Base-by-base conservation (phyloP, 129 eudicot species). In the Artemisia annua region DNA sequence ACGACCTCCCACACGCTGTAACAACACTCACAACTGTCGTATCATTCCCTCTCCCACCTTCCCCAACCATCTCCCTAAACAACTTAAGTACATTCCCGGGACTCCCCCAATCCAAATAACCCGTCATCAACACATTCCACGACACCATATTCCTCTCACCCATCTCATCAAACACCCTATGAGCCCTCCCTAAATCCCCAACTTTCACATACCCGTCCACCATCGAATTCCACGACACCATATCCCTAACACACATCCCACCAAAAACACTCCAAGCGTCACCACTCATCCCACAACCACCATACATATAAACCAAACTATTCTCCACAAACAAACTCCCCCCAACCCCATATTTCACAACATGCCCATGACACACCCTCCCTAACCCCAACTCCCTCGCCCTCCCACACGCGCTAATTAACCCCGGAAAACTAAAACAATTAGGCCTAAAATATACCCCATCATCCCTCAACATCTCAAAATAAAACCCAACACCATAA, bases 1-100 rank as follows among this genome's bases (percentile, higher is more conserved):
- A 80, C n/a, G 97, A 90, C 81, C 91, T 84, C 66, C 91, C 91
- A 81, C 98, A 87, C 19, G 93, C 93, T 1, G 91, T 78, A 61
- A 90, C 49, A 58, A 79, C 88, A 49, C 68, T 78, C 58, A 94
- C 96, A 75, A 73, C 43, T 2, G 96, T 88, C 5, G 83, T 80
- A 28, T 84, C 89, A 51, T 86, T 86, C 18, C 91, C 85, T 58
- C 46, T 54, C 9, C 58, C 83, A 39, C 48, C 35, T 12, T 16
- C 69, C 67, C 71, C 17, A 5, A 67, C 71, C 96, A 94, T 87
- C 54, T 83, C 71, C 70, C 97, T 80, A 75, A 86, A 90, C 67
- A 94, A 62, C 79, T 86, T 94, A 78, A 94, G 64, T 30, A 80
- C 92, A 30, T 72, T 55, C 52, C 97, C 98, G 0, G 97, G 97